Conservation (phyloP, 257 asterid species). For the Solanum raphanifolium region DNA sequence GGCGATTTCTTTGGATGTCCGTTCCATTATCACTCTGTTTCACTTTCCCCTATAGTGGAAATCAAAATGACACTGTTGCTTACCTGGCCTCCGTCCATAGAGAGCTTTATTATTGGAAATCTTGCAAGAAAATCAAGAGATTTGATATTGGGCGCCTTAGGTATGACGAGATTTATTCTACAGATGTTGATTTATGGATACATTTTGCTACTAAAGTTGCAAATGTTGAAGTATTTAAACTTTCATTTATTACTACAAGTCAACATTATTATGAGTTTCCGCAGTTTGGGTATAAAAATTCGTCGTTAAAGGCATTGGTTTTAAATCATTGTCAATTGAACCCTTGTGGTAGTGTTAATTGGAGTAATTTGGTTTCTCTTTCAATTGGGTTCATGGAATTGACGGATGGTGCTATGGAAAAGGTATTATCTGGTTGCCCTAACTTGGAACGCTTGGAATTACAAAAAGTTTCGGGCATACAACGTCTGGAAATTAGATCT, state of each 20-base stretch:
- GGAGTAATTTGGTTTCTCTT: neutral
- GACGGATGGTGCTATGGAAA: neutral
- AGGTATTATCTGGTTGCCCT: neutral
- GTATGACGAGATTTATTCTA: neutral
- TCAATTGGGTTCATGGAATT: neutral
- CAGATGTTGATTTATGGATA: neutral
- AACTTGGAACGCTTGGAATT: neutral
- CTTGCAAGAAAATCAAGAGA: neutral
- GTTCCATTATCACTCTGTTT: neutral
- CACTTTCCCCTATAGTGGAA: neutral
- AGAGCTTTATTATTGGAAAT: neutral
- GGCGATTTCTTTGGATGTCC: neutral
- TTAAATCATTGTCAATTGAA: neutral
- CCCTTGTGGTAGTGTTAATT: neutral
- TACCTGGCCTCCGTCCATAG: neutral
- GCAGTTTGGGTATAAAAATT: neutral
- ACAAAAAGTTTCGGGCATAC: neutral
- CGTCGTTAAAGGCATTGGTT: neutral
- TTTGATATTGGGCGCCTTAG: neutral
- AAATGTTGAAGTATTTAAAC: neutral
- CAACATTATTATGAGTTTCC: neutral
- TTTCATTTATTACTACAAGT: too few species aligned
- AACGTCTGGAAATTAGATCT: neutral
- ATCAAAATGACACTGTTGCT: neutral
- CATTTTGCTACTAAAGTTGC: neutral